Percentiles rank a stretch among this genome's conserved stretches.
Conservation (phyloP, 192 early-diverging fungal genomes). For the Backusella tuberculispora region DNA sequence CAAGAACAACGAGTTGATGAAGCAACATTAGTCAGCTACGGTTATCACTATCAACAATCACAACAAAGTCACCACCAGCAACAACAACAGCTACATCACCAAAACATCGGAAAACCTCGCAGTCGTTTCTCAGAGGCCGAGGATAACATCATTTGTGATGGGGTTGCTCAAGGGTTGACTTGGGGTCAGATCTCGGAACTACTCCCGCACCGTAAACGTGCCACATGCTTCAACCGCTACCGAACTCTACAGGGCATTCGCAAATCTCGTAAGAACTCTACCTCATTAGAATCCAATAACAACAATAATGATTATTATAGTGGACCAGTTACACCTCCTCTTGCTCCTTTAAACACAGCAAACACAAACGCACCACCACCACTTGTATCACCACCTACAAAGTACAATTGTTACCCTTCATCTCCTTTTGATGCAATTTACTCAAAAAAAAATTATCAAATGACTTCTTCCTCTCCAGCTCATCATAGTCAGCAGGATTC, state of each 20-base stretch:
- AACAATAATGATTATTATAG: neutral
- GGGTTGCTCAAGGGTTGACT: constrained; percentile 40
- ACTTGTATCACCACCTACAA: constrained; percentile 15
- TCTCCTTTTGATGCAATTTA: neutral
- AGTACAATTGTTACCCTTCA: neutral
- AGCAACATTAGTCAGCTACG: neutral
- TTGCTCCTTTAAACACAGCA: neutral
- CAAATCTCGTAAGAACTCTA: constrained; percentile 33
- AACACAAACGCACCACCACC: neutral
- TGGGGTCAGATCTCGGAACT: constrained; percentile 44
- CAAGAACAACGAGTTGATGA: neutral
- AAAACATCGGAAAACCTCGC: constrained; percentile 31
- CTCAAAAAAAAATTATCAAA: constrained; percentile 10
- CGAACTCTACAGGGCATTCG: constrained; percentile 42
- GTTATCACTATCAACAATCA: neutral
- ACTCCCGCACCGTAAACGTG: constrained; percentile 43
- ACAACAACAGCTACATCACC: constrained; percentile 5
- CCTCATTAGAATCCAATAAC: neutral
- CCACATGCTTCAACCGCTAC: constrained; percentile 45
- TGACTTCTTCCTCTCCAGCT: neutral
- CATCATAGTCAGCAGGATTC: neutral
- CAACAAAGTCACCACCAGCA: neutral
- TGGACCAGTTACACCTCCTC: neutral
- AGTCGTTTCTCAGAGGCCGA: constrained; percentile 39
- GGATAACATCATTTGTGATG: constrained; percentile 41